A percentile compares a stretch with the other conserved stretches of the same genome.
Conservation (phyloP, 768 basidiomycete genomes). For the Kwoniella newhampshirensis region DNA sequence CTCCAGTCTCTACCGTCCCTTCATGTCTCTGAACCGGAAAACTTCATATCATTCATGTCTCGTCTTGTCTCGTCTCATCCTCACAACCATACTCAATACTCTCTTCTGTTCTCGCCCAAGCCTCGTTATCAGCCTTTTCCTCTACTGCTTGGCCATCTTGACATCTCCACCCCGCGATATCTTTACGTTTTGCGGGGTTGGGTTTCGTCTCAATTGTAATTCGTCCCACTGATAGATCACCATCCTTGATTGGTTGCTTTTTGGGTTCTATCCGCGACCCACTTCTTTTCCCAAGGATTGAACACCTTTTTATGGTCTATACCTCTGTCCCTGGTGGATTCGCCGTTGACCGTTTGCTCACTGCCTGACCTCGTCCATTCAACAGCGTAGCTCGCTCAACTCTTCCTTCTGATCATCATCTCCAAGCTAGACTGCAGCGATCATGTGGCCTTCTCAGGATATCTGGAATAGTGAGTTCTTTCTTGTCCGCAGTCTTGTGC, state of each 20-base stretch:
- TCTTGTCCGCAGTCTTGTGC: background rate
- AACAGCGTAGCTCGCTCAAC: too few relatives aligned
- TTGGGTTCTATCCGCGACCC: too few relatives aligned
- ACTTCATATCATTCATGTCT: background rate
- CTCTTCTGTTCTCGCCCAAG: constrained; percentile 7
- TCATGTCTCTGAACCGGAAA: too few relatives aligned
- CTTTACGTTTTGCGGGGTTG: background rate
- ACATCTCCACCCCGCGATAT: too few relatives aligned
- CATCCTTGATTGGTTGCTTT: too few relatives aligned
- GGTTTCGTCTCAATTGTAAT: background rate
- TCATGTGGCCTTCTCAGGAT: constrained; percentile 29
- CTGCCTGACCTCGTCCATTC: background rate
- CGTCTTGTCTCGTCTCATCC: background rate
- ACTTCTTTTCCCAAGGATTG: too few relatives aligned
- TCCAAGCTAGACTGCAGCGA: background rate
- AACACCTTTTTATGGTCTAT: too few relatives aligned
- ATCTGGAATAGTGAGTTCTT: constrained; percentile 44
- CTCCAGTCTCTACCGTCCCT: too few relatives aligned
- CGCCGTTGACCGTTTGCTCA: background rate
- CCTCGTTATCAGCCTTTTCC: constrained; percentile 12
- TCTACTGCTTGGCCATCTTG: background rate
- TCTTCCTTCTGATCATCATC: background rate
- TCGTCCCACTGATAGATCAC: too few relatives aligned
- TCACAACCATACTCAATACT: background rate
- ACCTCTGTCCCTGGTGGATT: too few relatives aligned